Conservation (phyloP, 805 yeast genomes). For the Barnettozyma sucrosica region DNA sequence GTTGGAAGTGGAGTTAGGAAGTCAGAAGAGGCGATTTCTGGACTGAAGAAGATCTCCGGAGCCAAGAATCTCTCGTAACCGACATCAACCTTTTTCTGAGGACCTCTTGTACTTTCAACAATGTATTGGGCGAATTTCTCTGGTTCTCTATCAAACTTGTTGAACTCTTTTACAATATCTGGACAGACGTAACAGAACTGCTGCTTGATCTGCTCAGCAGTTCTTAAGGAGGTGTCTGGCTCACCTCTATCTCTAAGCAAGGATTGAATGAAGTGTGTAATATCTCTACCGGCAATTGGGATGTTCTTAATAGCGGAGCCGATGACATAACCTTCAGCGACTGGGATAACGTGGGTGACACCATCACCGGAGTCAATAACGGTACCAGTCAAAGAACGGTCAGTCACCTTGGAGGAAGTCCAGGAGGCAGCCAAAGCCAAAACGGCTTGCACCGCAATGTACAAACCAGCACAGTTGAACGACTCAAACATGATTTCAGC, state of each 20-base stretch:
- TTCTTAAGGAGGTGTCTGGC: slow-evolving; percentile 83
- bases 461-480: slow-evolving; percentile 96
- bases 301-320: slow-evolving; percentile 96
- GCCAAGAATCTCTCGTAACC: slow-evolving; percentile 98
- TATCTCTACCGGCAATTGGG: slow-evolving; percentile 98
- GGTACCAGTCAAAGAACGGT: slow-evolving; percentile 94
- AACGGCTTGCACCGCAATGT: slow-evolving; percentile 98
- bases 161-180: slow-evolving; percentile 93
- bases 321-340: slow-evolving; percentile 98
- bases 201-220: slow-evolving; percentile 96
- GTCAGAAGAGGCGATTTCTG: slow-evolving; percentile 94
- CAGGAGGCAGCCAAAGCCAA: slow-evolving; percentile 97
- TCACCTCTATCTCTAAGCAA: slow-evolving; percentile 96
- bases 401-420: slow-evolving; percentile 94
- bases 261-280: slow-evolving; percentile 88
- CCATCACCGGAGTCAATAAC: slow-evolving; percentile 99
- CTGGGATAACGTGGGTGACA: slow-evolving; percentile 83
- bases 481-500: slow-evolving; percentile 99
- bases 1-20: slow-evolving; percentile 92
- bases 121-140: slow-evolving; percentile 90
- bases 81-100: slow-evolving; percentile 69
- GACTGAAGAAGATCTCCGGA: slow-evolving; percentile 98
- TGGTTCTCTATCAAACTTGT: slow-evolving; percentile 89
- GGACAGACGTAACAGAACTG: slow-evolving; percentile 97
- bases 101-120: slow-evolving; percentile 66